phyloP scores from a whole-genome alignment of 2,329 filamentous ascomycete species.

The Fusarium dlaminii region DNA sequence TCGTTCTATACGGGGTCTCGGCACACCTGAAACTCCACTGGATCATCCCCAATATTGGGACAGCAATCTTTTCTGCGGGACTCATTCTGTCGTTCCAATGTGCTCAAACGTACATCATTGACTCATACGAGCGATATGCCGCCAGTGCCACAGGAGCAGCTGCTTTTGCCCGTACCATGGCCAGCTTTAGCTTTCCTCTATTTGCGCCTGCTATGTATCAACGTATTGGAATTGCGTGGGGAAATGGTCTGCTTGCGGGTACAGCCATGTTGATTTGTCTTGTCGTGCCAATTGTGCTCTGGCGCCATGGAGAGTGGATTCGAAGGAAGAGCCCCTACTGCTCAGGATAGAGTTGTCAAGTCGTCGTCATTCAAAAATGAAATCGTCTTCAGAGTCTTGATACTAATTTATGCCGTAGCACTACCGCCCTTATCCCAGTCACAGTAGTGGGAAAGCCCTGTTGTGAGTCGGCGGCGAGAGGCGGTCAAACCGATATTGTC shows the following conservation, averaged over 20 bases:
- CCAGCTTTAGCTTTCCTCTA: slow-evolving; percentile 67
- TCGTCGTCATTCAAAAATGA: not conserved
- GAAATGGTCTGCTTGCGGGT: slow-evolving; percentile 48
- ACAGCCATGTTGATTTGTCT: slow-evolving; percentile 37
- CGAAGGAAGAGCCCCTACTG: slow-evolving; percentile 34
- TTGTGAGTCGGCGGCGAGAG: too few relatives aligned
- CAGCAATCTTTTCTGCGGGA: slow-evolving; percentile 56
- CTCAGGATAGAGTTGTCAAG: not conserved
- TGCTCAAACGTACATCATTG: slow-evolving; percentile 67
- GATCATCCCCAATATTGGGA: slow-evolving; percentile 67
- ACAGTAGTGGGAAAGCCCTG: too few relatives aligned
- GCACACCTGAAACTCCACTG: slow-evolving; percentile 56
- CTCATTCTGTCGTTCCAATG: slow-evolving; percentile 67
- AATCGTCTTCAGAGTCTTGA: too few relatives aligned
- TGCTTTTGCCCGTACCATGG: slow-evolving; percentile 63
- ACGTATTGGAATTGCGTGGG: slow-evolving; percentile 57
- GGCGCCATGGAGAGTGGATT: slow-evolving; percentile 35
- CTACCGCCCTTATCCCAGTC: too few relatives aligned
- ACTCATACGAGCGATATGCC: slow-evolving; percentile 55
- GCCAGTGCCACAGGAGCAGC: slow-evolving; percentile 60
- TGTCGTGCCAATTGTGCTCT: slow-evolving; percentile 26
- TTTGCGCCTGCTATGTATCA: slow-evolving; percentile 60
- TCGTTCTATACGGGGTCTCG: slow-evolving; percentile 61
- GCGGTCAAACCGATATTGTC: too few relatives aligned
- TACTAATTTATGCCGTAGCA: too few relatives aligned